These are phyloP conservation scores for Neurospora sp. DNA, from an alignment of 495 filamentous ascomycete genomes.

Conservation along the genomic window DNA sequence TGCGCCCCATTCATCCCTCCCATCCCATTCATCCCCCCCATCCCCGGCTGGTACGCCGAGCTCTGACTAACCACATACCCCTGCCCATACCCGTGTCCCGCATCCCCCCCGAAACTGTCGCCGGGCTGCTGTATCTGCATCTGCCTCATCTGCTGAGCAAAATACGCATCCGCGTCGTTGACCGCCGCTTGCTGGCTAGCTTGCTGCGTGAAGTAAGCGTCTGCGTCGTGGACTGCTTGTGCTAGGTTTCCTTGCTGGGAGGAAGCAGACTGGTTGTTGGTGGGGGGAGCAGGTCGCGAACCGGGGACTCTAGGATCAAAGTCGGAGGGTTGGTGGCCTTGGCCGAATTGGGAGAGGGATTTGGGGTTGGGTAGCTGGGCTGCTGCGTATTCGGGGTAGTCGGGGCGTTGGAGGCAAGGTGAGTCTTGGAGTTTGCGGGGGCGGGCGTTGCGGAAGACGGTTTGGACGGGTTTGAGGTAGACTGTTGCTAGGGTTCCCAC, in stretches of 20 bases:
- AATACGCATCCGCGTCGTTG: constrained; percentile 77
- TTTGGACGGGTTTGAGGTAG: constrained; percentile 97
- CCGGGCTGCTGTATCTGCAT: constrained; percentile 47
- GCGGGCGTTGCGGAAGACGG: constrained; percentile 89
- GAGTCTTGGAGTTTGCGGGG: constrained; percentile 53
- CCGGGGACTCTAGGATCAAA: constrained; percentile 22
- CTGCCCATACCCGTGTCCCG: constrained; percentile 23
- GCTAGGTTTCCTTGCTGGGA: constrained; percentile 33
- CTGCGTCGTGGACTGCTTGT: constrained; percentile 69
- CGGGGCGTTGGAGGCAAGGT: constrained; percentile 71
- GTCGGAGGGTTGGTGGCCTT: constrained; percentile 33
- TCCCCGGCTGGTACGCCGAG: constrained; percentile 43
- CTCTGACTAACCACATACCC: constrained; percentile 61
- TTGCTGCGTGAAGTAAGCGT: constrained; percentile 73
- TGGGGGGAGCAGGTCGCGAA: constrained; percentile 1
- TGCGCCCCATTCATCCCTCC: constrained; percentile 27
- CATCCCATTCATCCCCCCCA: constrained; percentile 32
- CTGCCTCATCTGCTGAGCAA: constrained; percentile 64
- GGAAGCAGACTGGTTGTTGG: too few relatives aligned
- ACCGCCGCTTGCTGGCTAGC: constrained; percentile 38
- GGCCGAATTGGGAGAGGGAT: constrained; percentile 40
- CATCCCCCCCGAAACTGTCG: constrained; percentile 39
- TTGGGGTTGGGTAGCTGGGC: constrained; percentile 23
- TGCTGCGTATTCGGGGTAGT: constrained; percentile 22
- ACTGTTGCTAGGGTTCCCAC: constrained; percentile 95